phyloP scores from a whole-genome alignment of 192 early-diverging fungal species.

The Obelidium mucronatum region DNA sequence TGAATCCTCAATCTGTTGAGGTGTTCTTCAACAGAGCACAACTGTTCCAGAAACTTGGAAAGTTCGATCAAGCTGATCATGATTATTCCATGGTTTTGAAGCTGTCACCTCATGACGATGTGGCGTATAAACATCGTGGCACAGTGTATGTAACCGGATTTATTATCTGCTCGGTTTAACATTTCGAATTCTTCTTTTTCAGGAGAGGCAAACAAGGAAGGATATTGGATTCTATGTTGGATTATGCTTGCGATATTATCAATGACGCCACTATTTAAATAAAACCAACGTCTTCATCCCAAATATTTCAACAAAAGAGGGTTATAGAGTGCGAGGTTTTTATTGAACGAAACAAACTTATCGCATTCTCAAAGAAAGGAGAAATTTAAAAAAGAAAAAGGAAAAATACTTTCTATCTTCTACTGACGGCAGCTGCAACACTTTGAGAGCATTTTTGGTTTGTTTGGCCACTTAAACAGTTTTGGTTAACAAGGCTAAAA shows the following conservation, averaged over 20 bases:
- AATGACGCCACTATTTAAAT: too few species aligned
- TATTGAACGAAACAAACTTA: too few species aligned
- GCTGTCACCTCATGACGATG: constrained; percentile 45
- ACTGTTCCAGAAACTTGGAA: constrained; percentile 40
- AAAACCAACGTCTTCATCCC: too few species aligned
- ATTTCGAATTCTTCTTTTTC: not conserved
- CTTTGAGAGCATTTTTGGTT: too few species aligned
- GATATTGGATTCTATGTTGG: constrained; percentile 49
- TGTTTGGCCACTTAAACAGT: too few species aligned
- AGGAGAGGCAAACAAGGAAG: constrained; percentile 42
- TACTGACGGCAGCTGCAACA: too few species aligned
- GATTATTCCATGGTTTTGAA: constrained; percentile 53
- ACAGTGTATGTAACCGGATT: constrained; percentile 43
- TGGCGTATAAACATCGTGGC: constrained; percentile 47
- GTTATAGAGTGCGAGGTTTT: too few species aligned
- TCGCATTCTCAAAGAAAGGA: too few species aligned
- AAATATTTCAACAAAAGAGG: too few species aligned
- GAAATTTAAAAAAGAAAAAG: too few species aligned
- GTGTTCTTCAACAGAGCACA: constrained; percentile 54
- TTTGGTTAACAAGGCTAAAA: too few species aligned
- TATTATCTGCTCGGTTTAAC: not conserved
- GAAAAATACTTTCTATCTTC: too few species aligned
- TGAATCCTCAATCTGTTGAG: constrained; percentile 41
- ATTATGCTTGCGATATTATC: constrained; percentile 51
- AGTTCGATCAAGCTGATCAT: constrained; percentile 51